Conservation (phyloP, 257 asterid genomes). For the Nyctanthes arbortristis region DNA sequence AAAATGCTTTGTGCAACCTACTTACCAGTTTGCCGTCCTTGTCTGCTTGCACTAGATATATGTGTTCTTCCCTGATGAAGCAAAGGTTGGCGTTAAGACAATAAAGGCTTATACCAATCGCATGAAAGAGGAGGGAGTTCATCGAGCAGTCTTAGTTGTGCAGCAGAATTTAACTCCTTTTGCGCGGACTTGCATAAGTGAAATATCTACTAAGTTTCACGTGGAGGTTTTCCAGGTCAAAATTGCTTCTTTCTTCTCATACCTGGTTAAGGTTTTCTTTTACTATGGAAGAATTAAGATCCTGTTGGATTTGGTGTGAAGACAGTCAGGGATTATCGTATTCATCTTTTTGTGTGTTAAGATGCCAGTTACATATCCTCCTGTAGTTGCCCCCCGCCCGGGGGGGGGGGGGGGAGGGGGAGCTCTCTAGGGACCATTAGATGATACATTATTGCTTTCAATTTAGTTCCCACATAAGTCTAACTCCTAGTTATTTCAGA, state of each 20-base stretch:
- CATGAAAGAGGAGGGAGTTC: conserved; percentile 70
- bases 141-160: conserved; percentile 68
- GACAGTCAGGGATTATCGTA: too few species aligned
- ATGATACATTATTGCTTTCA: too few species aligned
- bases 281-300: too few species aligned
- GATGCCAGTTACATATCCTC: too few species aligned
- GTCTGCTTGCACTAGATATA: conserved; percentile 52
- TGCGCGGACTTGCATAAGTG: conserved; percentile 64
- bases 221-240: conserved; percentile 87
- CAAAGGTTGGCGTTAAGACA: conserved; percentile 80
- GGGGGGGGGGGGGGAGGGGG: too few species aligned
- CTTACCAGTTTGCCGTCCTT: not conserved
- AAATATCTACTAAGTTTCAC: conserved; percentile 73
- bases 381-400: too few species aligned
- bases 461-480: too few species aligned
- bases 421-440: too few species aligned
- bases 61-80: conserved; percentile 79
- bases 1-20: not conserved
- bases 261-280: too few species aligned
- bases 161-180: conserved; percentile 77
- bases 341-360: too few species aligned
- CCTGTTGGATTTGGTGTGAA: too few species aligned
- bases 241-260: conserved; percentile 15
- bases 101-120: conserved; percentile 63
- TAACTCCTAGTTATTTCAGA: too few species aligned